Evolutionary conservation across 257 asterid genomes (phyloP).

Genomic region (Solanum tarapatanum): DNA sequence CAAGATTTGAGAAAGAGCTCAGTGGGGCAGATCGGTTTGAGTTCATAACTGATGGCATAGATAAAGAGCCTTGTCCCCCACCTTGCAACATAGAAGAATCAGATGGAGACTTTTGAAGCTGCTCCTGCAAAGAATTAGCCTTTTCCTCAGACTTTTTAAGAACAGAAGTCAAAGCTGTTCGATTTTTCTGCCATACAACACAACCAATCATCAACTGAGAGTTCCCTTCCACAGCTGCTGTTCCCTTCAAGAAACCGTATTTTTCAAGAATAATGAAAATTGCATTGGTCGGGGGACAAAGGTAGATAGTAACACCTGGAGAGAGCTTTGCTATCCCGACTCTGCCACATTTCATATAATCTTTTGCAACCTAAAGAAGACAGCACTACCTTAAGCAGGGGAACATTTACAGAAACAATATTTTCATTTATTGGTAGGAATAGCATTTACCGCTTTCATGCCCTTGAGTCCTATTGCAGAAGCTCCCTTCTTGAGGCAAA

Average conservation of each 20-base stretch:
- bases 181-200: constrained; percentile 20
- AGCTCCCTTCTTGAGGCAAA: constrained; percentile 14
- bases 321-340: constrained; percentile 17
- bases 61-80: not conserved
- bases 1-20: not conserved
- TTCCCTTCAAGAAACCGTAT: constrained; percentile 8
- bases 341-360: constrained; percentile 2
- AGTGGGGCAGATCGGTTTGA: not conserved
- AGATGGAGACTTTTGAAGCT: not conserved
- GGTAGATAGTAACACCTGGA: constrained; percentile 5
- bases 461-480: constrained; percentile 5
- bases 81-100: not conserved
- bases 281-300: constrained; percentile 13
- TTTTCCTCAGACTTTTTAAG: not conserved
- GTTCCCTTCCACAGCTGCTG: constrained; percentile 5
- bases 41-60: not conserved
- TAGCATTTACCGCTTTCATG: constrained; percentile 12
- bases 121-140: not conserved
- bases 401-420: not conserved
- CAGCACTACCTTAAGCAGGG: not conserved
- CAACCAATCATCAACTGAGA: constrained; percentile 18
- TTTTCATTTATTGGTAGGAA: not conserved
- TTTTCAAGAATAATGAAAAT: constrained; percentile 19
- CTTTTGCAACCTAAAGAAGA: constrained; percentile 10
- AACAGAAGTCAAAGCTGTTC: not conserved